A percentile compares a stretch with the other conserved stretches of the same genome.
Conservation (phyloP, 345 rosid genomes). For the Eucalyptus erythrocorys region DNA sequence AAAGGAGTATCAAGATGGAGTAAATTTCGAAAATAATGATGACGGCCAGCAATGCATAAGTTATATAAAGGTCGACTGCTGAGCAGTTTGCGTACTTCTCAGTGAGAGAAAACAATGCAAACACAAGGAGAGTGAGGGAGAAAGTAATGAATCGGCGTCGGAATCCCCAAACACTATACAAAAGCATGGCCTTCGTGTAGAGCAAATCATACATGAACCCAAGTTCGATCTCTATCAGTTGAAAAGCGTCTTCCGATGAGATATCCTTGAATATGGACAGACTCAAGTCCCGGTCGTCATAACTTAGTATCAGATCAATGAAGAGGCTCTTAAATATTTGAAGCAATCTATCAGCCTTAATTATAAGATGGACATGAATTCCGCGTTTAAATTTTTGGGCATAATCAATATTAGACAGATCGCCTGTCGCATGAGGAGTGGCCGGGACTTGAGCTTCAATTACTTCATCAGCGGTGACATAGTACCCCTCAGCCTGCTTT, state of each 20-base stretch:
- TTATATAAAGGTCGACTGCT: neutral
- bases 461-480: neutral
- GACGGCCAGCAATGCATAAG: neutral
- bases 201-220: neutral
- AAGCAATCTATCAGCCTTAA: neutral
- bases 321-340: neutral
- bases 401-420: too few species aligned
- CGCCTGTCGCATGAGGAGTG: rapidly evolving
- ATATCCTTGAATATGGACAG: neutral
- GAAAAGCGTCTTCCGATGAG: rapidly evolving
- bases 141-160: conserved; percentile 2
- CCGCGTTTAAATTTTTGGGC: too few species aligned
- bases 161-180: neutral
- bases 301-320: neutral
- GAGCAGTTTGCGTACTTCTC: too few species aligned
- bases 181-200: neutral
- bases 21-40: conserved; percentile 1
- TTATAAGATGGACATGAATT: too few species aligned
- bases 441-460: neutral
- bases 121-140: neutral
- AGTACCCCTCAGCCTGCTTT: neutral
- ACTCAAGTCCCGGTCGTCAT: neutral
- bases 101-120: neutral
- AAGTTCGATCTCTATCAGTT: neutral
- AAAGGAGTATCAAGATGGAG: neutral